Evolutionary conservation across 2,329 filamentous ascomycete genomes (phyloP), one percentile per base, ranked within the genome.

Genomic region (Aspergillus sp.): DNA sequence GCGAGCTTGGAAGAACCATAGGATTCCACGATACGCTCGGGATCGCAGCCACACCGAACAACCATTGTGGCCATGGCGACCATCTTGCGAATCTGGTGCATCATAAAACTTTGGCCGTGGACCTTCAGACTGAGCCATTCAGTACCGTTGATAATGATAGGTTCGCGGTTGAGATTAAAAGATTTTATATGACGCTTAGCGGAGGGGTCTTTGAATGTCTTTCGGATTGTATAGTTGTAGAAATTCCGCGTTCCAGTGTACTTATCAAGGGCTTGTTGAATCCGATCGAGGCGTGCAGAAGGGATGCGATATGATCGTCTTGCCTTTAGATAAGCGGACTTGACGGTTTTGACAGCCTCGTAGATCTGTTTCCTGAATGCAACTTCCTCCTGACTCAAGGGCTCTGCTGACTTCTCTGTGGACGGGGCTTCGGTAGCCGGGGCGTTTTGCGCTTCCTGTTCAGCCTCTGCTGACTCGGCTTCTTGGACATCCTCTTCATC

Each of bases 31-130:
- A 99, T 90, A 27, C 90, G 85, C 11, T 84, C 78, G 4, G 87
- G 80, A 4, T 90, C 82, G n/a, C 88, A 88, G 51, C 91, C 95
- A 73, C 90, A 96, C 39, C 95, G 88, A 6, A 96, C 89, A 6
- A 93, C 81, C 59, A 99, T 81, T 35, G 91, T 87, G 8, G 87
- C 91, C 89, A 99, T 92, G 56, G 90, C 91, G 15, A 99, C 91
- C 95, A 99, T 98, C 78, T 98, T 99, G 69, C 95, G 89, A 75
- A 99, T 99, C 79, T 99, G 95, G 76, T 99, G 95, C 95, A 99
- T 99, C 95, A 99, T 99, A 82, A 99, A 99, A 70, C 89, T 93
- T 76, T 99, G 95, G 0, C 95, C 95, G 75, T 99, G 95, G 23
- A 99, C 93, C 73, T 96, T 96, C 64, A 98, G 82, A 44, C 90